A percentile compares a stretch with the other conserved stretches of the same genome.
Conservation (phyloP, 192 early-diverging fungal genomes). For the Backusella psychrophila region DNA sequence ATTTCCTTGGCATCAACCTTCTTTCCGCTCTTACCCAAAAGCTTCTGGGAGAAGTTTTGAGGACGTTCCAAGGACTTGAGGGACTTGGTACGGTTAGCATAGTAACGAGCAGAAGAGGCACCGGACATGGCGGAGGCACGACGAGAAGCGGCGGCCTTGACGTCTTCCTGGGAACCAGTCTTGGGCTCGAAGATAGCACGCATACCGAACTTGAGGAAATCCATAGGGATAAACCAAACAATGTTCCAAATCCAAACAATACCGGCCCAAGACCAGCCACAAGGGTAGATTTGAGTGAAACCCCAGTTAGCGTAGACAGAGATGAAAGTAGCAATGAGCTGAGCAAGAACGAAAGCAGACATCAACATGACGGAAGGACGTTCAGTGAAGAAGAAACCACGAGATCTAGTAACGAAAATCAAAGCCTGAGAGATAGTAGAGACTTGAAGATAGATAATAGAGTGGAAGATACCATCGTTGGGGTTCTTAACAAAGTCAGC, state of each 20-base stretch:
- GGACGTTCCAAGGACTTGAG: slow-evolving; percentile 33
- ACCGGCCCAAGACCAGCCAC: slow-evolving; percentile 75
- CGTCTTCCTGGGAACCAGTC: slow-evolving; percentile 23
- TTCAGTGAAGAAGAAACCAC: slow-evolving; percentile 75
- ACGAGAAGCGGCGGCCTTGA: slow-evolving; percentile 21
- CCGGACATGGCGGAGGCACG: slow-evolving; percentile 31
- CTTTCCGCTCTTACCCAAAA: slow-evolving; percentile 54
- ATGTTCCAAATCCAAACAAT: slow-evolving; percentile 77
- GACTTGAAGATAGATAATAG: slow-evolving; percentile 79
- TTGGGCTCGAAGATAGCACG: slow-evolving; percentile 58
- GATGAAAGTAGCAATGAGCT: slow-evolving; percentile 77
- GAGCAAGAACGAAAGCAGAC: slow-evolving; percentile 66
- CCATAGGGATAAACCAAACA: slow-evolving; percentile 74
- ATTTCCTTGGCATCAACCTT: slow-evolving; percentile 62
- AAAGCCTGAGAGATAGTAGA: slow-evolving; percentile 77
- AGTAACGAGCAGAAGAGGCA: slow-evolving; percentile 34
- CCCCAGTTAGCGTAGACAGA: slow-evolving; percentile 82
- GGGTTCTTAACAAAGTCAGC: slow-evolving; percentile 36
- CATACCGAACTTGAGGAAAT: slow-evolving; percentile 78
- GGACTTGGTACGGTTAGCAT: slow-evolving; percentile 35
- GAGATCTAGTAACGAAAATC: slow-evolving; percentile 76
- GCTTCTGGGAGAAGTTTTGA: slow-evolving; percentile 29
- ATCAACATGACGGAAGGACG: slow-evolving; percentile 67
- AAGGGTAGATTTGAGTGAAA: slow-evolving; percentile 68
- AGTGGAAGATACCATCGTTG: slow-evolving; percentile 67